These are phyloP conservation scores for Ceratocystis harringtonii DNA, from an alignment of 2,329 filamentous ascomycete genomes.

Conservation along the genomic window DNA sequence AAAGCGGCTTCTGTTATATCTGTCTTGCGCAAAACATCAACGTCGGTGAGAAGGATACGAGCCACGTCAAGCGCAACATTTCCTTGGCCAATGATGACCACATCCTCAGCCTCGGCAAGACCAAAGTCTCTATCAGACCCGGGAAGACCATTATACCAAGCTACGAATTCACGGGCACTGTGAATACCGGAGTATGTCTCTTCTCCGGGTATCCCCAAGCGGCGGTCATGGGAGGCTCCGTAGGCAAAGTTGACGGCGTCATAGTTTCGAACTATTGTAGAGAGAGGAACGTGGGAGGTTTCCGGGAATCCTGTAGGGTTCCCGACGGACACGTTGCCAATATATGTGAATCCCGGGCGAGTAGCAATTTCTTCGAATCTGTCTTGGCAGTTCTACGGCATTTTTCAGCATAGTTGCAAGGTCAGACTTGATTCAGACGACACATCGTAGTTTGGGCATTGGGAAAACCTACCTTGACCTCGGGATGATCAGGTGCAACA, in stretches of 20 bases:
- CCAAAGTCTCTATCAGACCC: conserved; percentile 59
- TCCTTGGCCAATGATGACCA: conserved; percentile 81
- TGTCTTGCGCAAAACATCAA: conserved; percentile 60
- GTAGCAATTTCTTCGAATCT: conserved; percentile 81
- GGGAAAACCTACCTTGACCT: conserved; percentile 62
- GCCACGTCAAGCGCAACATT: conserved; percentile 94
- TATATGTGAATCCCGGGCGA: conserved; percentile 71
- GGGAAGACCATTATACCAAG: conserved; percentile 95
- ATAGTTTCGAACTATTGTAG: conserved; percentile 62
- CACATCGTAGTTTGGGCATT: not conserved
- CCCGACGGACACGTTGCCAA: conserved; percentile 78
- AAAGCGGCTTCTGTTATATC: conserved; percentile 82
- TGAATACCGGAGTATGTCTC: conserved; percentile 56
- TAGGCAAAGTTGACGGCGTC: conserved; percentile 88
- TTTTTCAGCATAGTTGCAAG: not conserved
- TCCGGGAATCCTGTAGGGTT: conserved; percentile 25
- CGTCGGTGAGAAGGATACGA: conserved; percentile 63
- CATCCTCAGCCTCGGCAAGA: conserved; percentile 54
- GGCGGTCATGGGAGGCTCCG: conserved; percentile 71
- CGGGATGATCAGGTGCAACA: conserved; percentile 94
- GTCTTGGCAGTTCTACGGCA: conserved; percentile 70
- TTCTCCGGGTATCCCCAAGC: conserved; percentile 68
- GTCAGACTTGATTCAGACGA: not conserved
- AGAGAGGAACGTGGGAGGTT: conserved; percentile 28
- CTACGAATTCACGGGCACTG: conserved; percentile 85